phyloP scores from a whole-genome alignment of 225 moss, liverwort and hornwort species.

The Neckera pumila region DNA sequence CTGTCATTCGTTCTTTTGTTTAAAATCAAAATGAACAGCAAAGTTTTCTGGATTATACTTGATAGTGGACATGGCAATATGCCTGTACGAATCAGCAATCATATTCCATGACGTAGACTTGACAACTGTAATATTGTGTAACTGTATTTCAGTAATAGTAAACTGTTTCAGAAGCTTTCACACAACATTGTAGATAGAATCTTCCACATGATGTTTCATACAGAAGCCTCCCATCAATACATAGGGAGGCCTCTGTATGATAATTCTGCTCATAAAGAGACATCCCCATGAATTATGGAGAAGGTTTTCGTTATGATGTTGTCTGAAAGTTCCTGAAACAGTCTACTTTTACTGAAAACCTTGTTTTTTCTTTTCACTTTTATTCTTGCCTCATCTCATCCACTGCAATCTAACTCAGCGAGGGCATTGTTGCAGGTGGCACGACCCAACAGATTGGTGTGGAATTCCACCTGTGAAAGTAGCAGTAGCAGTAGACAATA shows the following conservation, averaged over 20 bases:
- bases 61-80: neutral
- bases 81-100: neutral
- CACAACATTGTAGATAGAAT: neutral
- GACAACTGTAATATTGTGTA: neutral
- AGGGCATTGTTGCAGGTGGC: slow-evolving; percentile 47
- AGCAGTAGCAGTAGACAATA: slow-evolving; percentile 69
- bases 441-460: slow-evolving; percentile 69
- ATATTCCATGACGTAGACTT: neutral
- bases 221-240: neutral
- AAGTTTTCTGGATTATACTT: neutral
- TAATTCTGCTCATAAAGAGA: neutral
- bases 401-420: neutral
- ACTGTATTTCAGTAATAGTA: neutral
- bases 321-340: neutral
- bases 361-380: neutral
- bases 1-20: neutral
- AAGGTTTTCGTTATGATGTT: neutral
- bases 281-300: neutral
- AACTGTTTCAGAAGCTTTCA: neutral
- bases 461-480: slow-evolving; percentile 75
- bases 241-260: neutral
- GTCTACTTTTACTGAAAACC: neutral
- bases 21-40: neutral
- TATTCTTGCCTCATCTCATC: neutral
- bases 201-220: neutral